Evolutionary conservation across 2,329 filamentous ascomycete genomes (phyloP).

Genomic region (Curvularia verruculosa): DNA sequence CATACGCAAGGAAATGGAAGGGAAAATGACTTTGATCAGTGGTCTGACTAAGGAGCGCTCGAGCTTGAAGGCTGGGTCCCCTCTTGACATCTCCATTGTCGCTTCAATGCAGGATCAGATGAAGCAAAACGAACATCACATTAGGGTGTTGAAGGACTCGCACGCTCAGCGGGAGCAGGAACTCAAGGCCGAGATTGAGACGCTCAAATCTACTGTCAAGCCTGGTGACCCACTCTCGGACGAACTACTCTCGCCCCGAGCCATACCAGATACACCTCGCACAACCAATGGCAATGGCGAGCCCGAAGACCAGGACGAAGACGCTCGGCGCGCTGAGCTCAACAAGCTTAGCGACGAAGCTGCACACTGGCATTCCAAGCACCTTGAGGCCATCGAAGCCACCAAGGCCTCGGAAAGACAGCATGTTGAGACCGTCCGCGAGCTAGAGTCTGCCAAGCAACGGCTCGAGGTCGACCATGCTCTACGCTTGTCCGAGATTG

Average conservation of each 20-base stretch:
- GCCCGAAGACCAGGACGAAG: constrained; percentile 34
- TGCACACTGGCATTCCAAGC: constrained; percentile 75
- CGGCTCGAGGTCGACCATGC: constrained; percentile 46
- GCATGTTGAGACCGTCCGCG: constrained; percentile 72
- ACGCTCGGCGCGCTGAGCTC: constrained; percentile 63
- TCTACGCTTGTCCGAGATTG: constrained; percentile 38
- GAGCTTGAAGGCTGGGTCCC: constrained; percentile 78
- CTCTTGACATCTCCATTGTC: constrained; percentile 90
- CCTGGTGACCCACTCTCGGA: constrained; percentile 18
- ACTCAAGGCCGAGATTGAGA: constrained; percentile 72
- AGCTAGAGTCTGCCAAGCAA: constrained; percentile 69
- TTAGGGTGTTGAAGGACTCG: constrained; percentile 73
- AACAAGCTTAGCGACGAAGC: constrained; percentile 73
- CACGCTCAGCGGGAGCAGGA: constrained; percentile 78
- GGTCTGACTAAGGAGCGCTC: constrained; percentile 91
- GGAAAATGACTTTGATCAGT: constrained; percentile 93
- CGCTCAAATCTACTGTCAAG: constrained; percentile 64
- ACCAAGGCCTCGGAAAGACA: constrained; percentile 75
- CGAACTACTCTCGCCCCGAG: constrained; percentile 27
- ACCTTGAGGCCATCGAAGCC: constrained; percentile 70
- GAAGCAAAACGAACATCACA: constrained; percentile 79
- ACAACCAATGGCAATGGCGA: constrained; percentile 10
- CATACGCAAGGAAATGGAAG: constrained; percentile 94
- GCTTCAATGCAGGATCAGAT: constrained; percentile 87
- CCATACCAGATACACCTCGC: constrained; percentile 14